These are phyloP conservation scores for Pleurotus citrinopileatus DNA, from an alignment of 768 basidiomycete species.

Conservation along the genomic window DNA sequence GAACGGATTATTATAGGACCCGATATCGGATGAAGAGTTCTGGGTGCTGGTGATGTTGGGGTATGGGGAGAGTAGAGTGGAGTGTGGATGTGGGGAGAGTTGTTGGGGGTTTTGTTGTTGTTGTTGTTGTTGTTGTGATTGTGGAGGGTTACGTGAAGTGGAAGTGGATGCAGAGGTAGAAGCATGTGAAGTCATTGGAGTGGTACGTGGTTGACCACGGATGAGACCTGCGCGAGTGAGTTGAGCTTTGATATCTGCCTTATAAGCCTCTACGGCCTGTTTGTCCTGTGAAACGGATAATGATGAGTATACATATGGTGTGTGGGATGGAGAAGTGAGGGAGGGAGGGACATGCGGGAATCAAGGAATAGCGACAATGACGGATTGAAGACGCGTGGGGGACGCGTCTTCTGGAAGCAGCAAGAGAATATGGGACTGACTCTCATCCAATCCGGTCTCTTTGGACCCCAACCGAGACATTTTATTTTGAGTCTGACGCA, in stretches of 20 bases:
- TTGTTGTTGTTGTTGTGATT: no score
- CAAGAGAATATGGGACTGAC: slow-evolving; percentile 36
- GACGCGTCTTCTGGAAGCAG: no score
- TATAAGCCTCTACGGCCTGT: slow-evolving; percentile 77
- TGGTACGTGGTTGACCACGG: slow-evolving; percentile 68
- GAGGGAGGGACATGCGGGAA: no score
- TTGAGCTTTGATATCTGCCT: slow-evolving; percentile 80
- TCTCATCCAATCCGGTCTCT: slow-evolving; percentile 88
- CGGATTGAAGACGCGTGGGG: no score
- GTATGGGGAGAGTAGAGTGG: background rate
- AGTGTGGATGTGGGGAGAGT: slow-evolving; percentile 23
- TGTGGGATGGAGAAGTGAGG: slow-evolving; percentile 15
- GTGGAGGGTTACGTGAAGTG: slow-evolving; percentile 22
- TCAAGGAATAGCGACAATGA: slow-evolving; percentile 15
- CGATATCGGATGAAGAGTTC: slow-evolving; percentile 19
- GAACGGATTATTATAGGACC: no score
- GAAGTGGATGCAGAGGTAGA: slow-evolving; percentile 13
- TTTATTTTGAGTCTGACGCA: slow-evolving; percentile 78
- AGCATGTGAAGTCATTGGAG: slow-evolving; percentile 29
- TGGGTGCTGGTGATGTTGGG: background rate
- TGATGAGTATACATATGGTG: background rate
- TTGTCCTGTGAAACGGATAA: slow-evolving; percentile 57
- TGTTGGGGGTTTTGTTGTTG: no score
- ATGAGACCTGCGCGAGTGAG: slow-evolving; percentile 76
- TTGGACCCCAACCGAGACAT: slow-evolving; percentile 83